A percentile compares a stretch with the other conserved stretches of the same genome.
phyloP scores from a whole-genome alignment of 768 basidiomycete genomes.

The Serendipita sp. region DNA sequence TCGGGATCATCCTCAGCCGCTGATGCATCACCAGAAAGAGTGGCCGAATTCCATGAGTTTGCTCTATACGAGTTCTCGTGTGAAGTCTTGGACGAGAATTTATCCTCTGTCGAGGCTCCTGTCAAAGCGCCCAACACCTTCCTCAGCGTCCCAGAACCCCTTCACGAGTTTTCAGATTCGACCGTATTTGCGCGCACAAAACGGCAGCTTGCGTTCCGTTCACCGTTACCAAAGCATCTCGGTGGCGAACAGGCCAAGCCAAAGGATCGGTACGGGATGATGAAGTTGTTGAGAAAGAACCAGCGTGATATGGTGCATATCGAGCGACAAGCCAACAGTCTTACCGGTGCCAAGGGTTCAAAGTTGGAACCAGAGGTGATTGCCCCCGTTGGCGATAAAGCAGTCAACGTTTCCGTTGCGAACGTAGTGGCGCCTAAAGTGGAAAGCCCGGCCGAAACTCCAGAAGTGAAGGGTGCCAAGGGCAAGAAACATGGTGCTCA shows the following conservation, averaged over 20 bases:
- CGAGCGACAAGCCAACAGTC: slow-evolving; percentile 41
- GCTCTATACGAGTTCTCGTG: slow-evolving; percentile 25
- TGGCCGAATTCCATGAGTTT: slow-evolving; percentile 5
- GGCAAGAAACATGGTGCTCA: neutral
- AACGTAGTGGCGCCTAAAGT: neutral
- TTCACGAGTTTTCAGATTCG: neutral
- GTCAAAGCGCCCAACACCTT: slow-evolving; percentile 4
- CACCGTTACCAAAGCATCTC: slow-evolving; percentile 31
- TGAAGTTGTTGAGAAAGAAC: slow-evolving; percentile 24
- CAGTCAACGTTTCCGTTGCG: neutral
- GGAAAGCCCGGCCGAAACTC: neutral
- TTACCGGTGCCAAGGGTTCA: slow-evolving; percentile 46
- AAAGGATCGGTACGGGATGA: slow-evolving; percentile 22
- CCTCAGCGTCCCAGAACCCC: neutral
- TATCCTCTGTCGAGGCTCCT: slow-evolving; percentile 21
- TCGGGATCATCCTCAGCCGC: neutral
- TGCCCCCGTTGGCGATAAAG: slow-evolving; percentile 20
- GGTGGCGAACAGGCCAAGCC: slow-evolving; percentile 28
- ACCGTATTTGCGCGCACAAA: slow-evolving; percentile 9
- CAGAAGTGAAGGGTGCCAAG: neutral
- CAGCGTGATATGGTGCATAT: slow-evolving; percentile 43
- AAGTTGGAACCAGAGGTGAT: slow-evolving; percentile 40
- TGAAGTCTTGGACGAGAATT: slow-evolving; percentile 26
- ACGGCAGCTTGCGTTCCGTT: slow-evolving; percentile 11
- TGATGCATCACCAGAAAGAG: neutral